Percentiles rank a stretch among this genome's conserved stretches.
phyloP scores from a whole-genome alignment of 176 grass and related monocot species.

The Avena insularis region DNA sequence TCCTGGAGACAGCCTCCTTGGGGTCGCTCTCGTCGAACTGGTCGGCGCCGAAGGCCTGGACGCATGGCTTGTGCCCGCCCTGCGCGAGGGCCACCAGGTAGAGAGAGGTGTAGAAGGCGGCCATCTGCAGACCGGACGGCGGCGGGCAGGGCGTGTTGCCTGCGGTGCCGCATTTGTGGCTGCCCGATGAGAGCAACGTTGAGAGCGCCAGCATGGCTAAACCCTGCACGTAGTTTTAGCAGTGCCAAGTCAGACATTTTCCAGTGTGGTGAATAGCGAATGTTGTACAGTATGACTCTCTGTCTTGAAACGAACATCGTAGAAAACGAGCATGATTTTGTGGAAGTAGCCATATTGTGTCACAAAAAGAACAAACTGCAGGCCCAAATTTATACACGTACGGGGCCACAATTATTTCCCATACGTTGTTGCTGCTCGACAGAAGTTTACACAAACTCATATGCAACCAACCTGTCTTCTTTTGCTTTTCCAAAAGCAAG shows the following conservation, averaged over 20 bases:
- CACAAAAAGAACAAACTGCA: background rate
- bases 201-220: slow-evolving; percentile 56
- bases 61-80: slow-evolving; percentile 69
- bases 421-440: too few species aligned
- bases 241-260: background rate
- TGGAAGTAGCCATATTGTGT: too few species aligned
- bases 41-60: slow-evolving; percentile 85
- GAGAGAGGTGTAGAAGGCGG: slow-evolving; percentile 58
- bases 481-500: too few species aligned
- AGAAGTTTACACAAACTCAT: too few species aligned
- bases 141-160: too few species aligned
- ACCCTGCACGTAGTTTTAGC: slow-evolving; percentile 41
- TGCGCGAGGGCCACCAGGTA: slow-evolving; percentile 64
- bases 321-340: background rate
- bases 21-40: slow-evolving; percentile 76
- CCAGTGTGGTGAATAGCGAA: background rate
- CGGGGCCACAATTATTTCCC: too few species aligned
- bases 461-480: too few species aligned
- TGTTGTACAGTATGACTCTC: background rate
- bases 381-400: background rate
- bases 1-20: slow-evolving; percentile 51
- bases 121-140: background rate
- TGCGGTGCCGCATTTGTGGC: background rate
- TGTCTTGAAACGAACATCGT: background rate
- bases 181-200: slow-evolving; percentile 39